phyloP scores from a whole-genome alignment of 768 basidiomycete species.

The Tricholoma sp. region DNA sequence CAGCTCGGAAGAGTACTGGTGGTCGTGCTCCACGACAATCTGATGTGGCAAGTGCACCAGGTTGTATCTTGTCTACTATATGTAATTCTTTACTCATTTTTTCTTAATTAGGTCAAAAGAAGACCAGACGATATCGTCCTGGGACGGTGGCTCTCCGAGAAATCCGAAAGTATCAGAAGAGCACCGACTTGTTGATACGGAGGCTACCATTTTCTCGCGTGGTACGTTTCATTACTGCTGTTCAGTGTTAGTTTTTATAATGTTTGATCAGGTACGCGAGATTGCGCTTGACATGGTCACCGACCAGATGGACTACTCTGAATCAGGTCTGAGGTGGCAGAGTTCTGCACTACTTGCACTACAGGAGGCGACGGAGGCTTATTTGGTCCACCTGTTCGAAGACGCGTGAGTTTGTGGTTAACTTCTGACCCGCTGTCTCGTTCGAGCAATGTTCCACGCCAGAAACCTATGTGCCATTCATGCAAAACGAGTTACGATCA shows the following conservation, averaged over 20 bases:
- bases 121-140: constrained; percentile 72
- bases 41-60: constrained; percentile 9
- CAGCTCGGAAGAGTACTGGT: constrained; percentile 85
- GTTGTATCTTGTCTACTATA: not conserved
- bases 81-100: not conserved
- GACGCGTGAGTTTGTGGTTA: constrained; percentile 77
- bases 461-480: constrained; percentile 97
- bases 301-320: constrained; percentile 58
- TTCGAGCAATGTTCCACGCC: constrained; percentile 4
- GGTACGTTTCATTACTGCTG: constrained; percentile 42
- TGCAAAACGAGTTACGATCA: constrained; percentile 96
- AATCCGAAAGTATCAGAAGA: constrained; percentile 92
- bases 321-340: constrained; percentile 82
- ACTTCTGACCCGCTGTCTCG: not conserved
- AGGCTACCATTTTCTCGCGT: constrained; percentile 92
- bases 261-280: constrained; percentile 79
- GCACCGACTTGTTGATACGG: constrained; percentile 80
- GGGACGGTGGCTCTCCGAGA: constrained; percentile 89
- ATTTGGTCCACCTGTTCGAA: constrained; percentile 93
- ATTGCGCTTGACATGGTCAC: constrained; percentile 90
- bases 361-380: constrained; percentile 96
- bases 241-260: not conserved
- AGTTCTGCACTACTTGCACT: constrained; percentile 89
- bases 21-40: constrained; percentile 47
- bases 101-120: constrained; percentile 23